Base-by-base conservation (phyloP, 116 monocot genomes). In the Cymodocea nodosa region DNA sequence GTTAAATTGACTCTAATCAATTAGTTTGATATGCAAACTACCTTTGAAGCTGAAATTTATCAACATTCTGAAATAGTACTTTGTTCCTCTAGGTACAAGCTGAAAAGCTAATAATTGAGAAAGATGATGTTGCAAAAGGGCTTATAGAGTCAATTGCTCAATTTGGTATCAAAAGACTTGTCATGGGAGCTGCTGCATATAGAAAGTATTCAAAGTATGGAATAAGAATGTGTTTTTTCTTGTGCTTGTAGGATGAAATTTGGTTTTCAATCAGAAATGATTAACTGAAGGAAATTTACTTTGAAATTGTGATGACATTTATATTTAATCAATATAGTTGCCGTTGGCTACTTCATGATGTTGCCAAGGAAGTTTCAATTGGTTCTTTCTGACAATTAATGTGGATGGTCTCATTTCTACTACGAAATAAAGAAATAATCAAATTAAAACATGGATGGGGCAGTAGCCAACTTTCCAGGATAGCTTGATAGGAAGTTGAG, bases 81-180 rank as follows among this genome's bases (percentile, higher is more conserved):
- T 59, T 24, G 17, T 22, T 59, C 10, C 59, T 14, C 11, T 51
- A 86, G 85, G 52, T 82, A 24, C 65, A 57, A 65, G 76, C 75
- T 15, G 82, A 76, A 56, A 79, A 71, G 18, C 44, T 79, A 19
- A 56, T 82, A 10, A 74, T 80, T 23, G 72, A 82, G 66, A 74
- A 25, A 51, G 80, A 82, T 51, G 77, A 77, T 67, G 52, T 80
- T 55, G 71, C 51, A 25, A 69, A 69, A 54, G 85, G 82, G 50
- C 73, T 86, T 61, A 15, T 77, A 10, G 68, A 75, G 23, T 58
- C 82, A 19, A 82, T 82, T 39, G 50, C 60, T 49, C 36, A 53
- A 49, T 68, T 66, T 75, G 65, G 70, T 17, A 74, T 86, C 70
- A 74, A 74, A 19, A 77, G 71, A 37, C 68, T 86, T 61, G 80